Base-by-base conservation (phyloP, 169 alveolate species). In the Cryptosporidium parvum region DNA sequence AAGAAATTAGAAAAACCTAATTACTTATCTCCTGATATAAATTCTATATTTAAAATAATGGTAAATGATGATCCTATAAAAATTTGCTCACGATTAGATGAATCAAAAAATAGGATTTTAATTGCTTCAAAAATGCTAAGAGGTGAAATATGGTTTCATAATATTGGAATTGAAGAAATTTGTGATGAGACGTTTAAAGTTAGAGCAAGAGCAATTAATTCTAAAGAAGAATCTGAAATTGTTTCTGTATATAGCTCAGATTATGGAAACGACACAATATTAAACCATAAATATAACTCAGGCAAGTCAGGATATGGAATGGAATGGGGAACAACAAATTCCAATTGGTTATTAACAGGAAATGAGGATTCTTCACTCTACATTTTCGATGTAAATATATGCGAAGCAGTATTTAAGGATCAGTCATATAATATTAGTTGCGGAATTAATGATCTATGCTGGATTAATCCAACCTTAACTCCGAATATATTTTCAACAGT, bases 321-420 rank as follows among this genome's bases (percentile, higher is more conserved):
- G 68, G 80, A 80, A 33, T 80, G 89, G 89, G 89, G 89, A 8
- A 65, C 68, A 39, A 80, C 89, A 14, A 61, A 80, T 9, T 80
- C 89, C 12, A 62, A 26, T 45, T 80, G 89, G 89, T 21, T 80
- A 31, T 52, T 80, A 14, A 61, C 89, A 3, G 89, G 89, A n/a
- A 80, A 80, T 33, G 89, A 80, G 26, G 89, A 80, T 65, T 80
- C 89, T 35, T 80, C 89, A 3, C 2, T 80, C 1, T 80, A 16
- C 26, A 62, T 80, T 1, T 80, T 45, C 16, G 89, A 80, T 33
- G 59, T 80, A 33, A 65, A 59, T 29, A 37, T 42, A 62, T 45
- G 59, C 26, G 65, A 80, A 44, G 51, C 33, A 62, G 12, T 65
- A 23, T 62, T 62, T 39, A 67, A 44, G 12, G 35, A 35, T 18